Evolutionary conservation across 2,329 filamentous ascomycete species (phyloP).

Genomic region (Nemania sp.): DNA sequence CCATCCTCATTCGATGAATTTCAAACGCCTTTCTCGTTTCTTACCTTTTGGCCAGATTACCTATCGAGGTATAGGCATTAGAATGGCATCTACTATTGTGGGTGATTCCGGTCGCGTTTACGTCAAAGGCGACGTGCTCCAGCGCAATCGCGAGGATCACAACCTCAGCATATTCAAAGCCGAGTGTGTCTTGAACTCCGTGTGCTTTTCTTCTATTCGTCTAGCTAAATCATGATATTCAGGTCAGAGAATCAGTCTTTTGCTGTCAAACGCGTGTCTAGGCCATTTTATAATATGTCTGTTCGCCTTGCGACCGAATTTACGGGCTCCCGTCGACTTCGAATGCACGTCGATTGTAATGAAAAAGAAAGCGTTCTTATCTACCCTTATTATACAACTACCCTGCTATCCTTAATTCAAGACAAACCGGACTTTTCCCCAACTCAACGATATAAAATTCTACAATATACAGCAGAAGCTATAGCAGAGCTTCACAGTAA

Average conservation of each 20-base stretch:
- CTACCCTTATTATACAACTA: conserved; percentile 43
- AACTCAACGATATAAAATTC: conserved; percentile 40
- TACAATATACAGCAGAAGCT: conserved; percentile 41
- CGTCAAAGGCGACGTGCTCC: conserved; percentile 39
- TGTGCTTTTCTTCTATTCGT: conserved; percentile 21
- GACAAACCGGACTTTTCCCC: conserved; percentile 39
- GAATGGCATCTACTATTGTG: conserved; percentile 42
- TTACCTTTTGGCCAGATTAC: conserved; percentile 8
- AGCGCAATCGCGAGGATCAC: conserved; percentile 31
- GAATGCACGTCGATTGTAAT: conserved; percentile 44
- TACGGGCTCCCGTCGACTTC: conserved; percentile 39
- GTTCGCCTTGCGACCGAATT: conserved; percentile 41
- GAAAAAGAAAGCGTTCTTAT: conserved; percentile 41
- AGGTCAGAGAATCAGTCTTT: conserved; percentile 41
- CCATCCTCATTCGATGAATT: conserved; percentile 12
- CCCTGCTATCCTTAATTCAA: conserved; percentile 42
- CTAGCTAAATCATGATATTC: conserved; percentile 27
- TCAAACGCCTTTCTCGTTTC: conserved; percentile 11
- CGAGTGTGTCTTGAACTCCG: conserved; percentile 38
- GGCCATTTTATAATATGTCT: conserved; percentile 41
- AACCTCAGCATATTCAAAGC: conserved; percentile 41
- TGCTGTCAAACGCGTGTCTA: conserved; percentile 41
- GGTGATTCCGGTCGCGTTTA: conserved; percentile 45
- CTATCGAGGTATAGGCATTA: conserved; percentile 34
- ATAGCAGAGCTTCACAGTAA: conserved; percentile 44